Conservation (phyloP, 140 eudicot genomes). For the Bidens hawaiensis region DNA sequence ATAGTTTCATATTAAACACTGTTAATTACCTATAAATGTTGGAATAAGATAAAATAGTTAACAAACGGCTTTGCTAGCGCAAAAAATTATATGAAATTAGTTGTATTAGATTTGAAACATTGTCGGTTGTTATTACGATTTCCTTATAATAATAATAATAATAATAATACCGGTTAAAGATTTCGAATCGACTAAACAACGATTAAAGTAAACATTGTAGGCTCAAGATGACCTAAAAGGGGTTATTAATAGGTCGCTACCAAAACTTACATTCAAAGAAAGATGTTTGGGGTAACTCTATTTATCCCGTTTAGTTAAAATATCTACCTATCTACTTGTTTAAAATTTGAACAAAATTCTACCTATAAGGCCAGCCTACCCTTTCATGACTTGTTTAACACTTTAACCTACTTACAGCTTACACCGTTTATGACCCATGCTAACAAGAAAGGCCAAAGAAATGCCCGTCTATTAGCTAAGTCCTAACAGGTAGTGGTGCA, state of each 20-base stretch:
- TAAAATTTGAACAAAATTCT: no score
- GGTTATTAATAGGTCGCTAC: not conserved
- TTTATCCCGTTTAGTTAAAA: not conserved
- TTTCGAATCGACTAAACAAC: no score
- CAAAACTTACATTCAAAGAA: not conserved
- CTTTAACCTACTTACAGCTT: not conserved
- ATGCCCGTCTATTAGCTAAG: no score
- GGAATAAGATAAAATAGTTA: no score
- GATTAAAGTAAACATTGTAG: not conserved
- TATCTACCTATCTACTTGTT: not conserved
- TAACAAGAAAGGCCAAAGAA: no score
- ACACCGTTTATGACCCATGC: not conserved
- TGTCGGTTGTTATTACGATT: not conserved
- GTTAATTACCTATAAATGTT: no score
- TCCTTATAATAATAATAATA: no score
- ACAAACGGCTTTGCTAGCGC: not conserved
- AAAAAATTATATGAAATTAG: not conserved
- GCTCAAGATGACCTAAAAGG: not conserved
- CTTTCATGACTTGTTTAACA: not conserved
- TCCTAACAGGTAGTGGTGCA: no score
- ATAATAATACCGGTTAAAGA: no score
- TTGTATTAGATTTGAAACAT: no score
- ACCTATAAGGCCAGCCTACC: not conserved
- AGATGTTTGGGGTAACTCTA: not conserved
- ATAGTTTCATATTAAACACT: not conserved